Base-by-base conservation (phyloP, 768 basidiomycete genomes). In the Hygrophorus pudorinus region DNA sequence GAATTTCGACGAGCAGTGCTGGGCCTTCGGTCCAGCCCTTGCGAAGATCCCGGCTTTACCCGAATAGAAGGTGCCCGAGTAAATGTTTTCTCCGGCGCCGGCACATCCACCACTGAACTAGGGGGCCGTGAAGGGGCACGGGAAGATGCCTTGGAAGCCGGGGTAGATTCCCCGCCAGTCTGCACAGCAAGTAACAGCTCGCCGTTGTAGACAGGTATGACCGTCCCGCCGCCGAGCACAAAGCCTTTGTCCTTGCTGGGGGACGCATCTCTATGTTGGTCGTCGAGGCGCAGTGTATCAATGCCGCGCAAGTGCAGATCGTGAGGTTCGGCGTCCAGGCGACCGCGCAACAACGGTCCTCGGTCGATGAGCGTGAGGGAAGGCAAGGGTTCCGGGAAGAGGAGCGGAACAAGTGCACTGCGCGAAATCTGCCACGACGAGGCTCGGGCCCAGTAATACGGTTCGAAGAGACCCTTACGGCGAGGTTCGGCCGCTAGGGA, bases 331-430 rank as follows among this genome's bases (percentile, higher is more conserved):
- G 82, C 84, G 53, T 87, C 85, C 10, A 83, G 66, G 31, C 85
- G 78, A 13, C 79, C 76, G 20, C 84, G 75, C 40, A 79, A 63
- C 4, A 88, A 61, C 39, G 75, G 72, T 0, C 70, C 62, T 11
- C 87, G 72, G 53, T 90, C 84, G 44, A 90, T 64, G 45, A 89
- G 71, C 1, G 75, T 70, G 14, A 85, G 58, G 0, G 75, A 67
- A 1, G 86, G 85, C 1, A 89, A 60, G 1, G 81, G 73, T 46
- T 90, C 85, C 0, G 81, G 75, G 60, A 91, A 89, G 11, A 87
- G 64, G 13, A 90, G 68, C 1, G 87, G 84, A 28, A 74, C 65
- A 34, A 81, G 64, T n/a, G 37, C 46, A 33, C 36, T 38, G 18
- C 12, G 44, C 1, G 73, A 71, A 28, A 75, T 65, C 36, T 66